Evolutionary conservation across 495 filamentous ascomycete genomes (phyloP).

Genomic region (Chaetomidium leptoderma): DNA sequence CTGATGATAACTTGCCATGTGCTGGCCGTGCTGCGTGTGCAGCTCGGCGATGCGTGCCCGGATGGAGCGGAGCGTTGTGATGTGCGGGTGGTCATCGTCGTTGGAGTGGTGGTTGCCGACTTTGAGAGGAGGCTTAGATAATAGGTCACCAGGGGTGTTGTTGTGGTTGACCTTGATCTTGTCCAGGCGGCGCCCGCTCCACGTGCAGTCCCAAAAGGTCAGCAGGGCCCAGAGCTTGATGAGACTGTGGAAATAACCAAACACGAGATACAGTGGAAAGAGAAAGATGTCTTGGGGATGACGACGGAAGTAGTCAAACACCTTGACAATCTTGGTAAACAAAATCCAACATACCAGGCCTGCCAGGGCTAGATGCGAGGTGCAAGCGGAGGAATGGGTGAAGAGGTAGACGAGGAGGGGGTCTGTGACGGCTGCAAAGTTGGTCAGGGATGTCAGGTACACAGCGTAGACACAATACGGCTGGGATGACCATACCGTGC

Average conservation of each 20-base stretch:
- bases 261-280: slow-evolving; percentile 52
- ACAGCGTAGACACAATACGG: slow-evolving; percentile 62
- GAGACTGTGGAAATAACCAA: slow-evolving; percentile 58
- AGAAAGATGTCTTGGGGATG: slow-evolving; percentile 54
- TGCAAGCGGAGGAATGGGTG: slow-evolving; percentile 3
- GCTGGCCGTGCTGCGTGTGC: background rate
- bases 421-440: slow-evolving; percentile 57
- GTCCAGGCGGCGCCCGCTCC: slow-evolving; percentile 28
- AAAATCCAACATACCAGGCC: slow-evolving; percentile 40
- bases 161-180: background rate
- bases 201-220: slow-evolving; percentile 42
- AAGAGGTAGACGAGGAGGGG: slow-evolving; percentile 38
- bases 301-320: slow-evolving; percentile 53
- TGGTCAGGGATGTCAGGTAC: slow-evolving; percentile 55
- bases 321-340: slow-evolving; percentile 57
- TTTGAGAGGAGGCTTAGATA: background rate
- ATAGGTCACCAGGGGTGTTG: background rate
- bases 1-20: background rate
- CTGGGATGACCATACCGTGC: slow-evolving; percentile 36
- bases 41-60: background rate
- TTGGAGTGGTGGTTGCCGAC: too few relatives aligned
- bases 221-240: slow-evolving; percentile 61
- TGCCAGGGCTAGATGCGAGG: background rate
- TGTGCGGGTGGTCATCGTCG: background rate
- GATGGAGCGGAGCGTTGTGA: background rate